These are phyloP conservation scores for Wickerhamiella qilinensis DNA, from an alignment of 805 yeast genomes.

Conservation along the genomic window DNA sequence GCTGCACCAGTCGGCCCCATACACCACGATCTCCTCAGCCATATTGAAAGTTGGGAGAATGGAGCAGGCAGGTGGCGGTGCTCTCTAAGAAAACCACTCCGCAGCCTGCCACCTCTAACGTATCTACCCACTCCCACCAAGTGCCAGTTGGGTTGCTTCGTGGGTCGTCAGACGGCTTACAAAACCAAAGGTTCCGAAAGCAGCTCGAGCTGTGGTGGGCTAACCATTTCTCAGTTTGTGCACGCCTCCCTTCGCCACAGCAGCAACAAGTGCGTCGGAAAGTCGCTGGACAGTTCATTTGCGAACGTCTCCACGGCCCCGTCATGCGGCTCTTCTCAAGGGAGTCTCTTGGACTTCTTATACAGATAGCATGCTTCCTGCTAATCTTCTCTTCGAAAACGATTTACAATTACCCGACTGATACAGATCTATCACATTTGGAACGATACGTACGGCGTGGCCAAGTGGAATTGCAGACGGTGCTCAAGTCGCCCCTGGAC, in stretches of 20 bases:
- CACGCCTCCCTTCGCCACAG: too few relatives aligned
- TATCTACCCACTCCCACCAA: neutral
- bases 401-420: too few relatives aligned
- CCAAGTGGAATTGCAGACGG: neutral
- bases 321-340: too few relatives aligned
- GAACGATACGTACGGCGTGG: neutral
- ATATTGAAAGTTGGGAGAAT: too few relatives aligned
- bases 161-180: neutral
- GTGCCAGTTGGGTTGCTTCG: neutral
- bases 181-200: neutral
- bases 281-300: too few relatives aligned
- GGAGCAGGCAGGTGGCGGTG: neutral
- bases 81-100: too few relatives aligned
- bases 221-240: too few relatives aligned
- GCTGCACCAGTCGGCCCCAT: slow-evolving; percentile 18
- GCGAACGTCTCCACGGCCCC: too few relatives aligned
- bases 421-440: too few relatives aligned
- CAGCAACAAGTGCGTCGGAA: neutral
- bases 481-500: neutral
- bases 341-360: too few relatives aligned
- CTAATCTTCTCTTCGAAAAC: too few relatives aligned
- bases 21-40: slow-evolving; percentile 4
- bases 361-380: too few relatives aligned
- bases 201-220: neutral
- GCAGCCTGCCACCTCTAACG: neutral